Evolutionary conservation across 768 basidiomycete species (phyloP), one percentile per base, ranked within the genome.

Genomic region (Tephrocybe sp.): DNA sequence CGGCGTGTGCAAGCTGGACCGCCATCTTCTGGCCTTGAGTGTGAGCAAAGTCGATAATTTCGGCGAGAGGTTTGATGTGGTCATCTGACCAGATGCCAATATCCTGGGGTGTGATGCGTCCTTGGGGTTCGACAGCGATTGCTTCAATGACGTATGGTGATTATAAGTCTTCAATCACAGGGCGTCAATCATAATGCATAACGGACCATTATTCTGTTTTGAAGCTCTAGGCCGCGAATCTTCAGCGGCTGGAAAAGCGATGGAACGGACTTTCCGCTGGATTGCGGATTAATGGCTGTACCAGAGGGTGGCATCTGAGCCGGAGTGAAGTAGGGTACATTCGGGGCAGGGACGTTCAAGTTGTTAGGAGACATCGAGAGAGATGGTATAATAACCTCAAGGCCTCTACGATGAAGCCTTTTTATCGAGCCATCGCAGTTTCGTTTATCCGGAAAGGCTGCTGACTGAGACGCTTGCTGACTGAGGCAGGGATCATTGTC

Each of bases 1-100:
- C 89, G 0, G 87, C 85, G 54, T 92, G 89, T 0, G 77, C 83
- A 14, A 91, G 76, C 56, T 92, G 90, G 49, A 90, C 83, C 9
- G 72, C 89, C 17, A 90, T 77, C 44, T 83, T 82, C 61, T 85
- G 81, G 42, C 74, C 77, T 56, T 85, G 84, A 0, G 82, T 79
- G 60, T 87, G 84, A n/a, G 84, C 84, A 48, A 88, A 87, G 50
- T 84, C 78, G 60, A 83, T 78, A 56, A 90, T 72, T 33, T 76
- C 64, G 51, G 74, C 70, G 39, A 79, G 60, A 1, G 66, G 57
- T 13, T 64, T 70, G 54, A 68, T 73, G 34, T 88, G 87, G 1
- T 70, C 69, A 53, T 85, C 86, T 16, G 72, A 65, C 85, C 86
- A 88, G 48, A 88, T 60, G 5, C 85, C 86, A 7, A 66, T 50